Percentiles rank a stretch among this genome's conserved stretches.
phyloP scores from a whole-genome alignment of 345 rosid genomes.

The Sonneratia caseolaris region DNA sequence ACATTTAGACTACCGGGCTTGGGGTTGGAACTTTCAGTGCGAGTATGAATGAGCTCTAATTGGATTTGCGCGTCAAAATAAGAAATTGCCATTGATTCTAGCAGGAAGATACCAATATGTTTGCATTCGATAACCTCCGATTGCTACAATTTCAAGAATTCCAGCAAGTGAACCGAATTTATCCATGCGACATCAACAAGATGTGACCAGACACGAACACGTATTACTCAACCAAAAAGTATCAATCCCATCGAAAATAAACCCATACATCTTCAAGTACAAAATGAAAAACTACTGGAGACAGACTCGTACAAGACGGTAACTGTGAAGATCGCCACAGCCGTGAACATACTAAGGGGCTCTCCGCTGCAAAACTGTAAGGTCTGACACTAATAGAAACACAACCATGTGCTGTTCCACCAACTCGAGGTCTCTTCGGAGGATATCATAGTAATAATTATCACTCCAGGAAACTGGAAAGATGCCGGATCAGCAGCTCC shows the following conservation, averaged over 20 bases:
- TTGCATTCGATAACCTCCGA: neutral
- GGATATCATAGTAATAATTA: neutral
- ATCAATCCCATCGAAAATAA: neutral
- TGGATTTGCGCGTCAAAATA: neutral
- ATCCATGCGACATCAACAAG: neutral
- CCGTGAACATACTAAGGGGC: neutral
- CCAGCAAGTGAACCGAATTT: neutral
- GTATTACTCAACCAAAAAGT: neutral
- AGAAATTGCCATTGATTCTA: no score
- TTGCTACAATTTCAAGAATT: neutral
- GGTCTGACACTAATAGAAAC: neutral
- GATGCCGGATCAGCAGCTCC: neutral
- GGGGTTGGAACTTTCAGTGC: neutral
- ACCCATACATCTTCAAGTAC: neutral
- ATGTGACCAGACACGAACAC: neutral
- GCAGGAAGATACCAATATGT: no score
- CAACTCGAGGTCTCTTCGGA: neutral
- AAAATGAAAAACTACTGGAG: neutral
- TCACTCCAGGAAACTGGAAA: neutral
- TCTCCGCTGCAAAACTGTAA: neutral
- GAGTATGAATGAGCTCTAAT: neutral
- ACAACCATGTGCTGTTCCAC: neutral
- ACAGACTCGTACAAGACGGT: neutral
- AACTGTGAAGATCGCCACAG: neutral
- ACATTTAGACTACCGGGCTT: neutral